A percentile compares a stretch with the other conserved stretches of the same genome.
phyloP scores from a whole-genome alignment of 208 protist species.

The Novymonas esmeraldas region DNA sequence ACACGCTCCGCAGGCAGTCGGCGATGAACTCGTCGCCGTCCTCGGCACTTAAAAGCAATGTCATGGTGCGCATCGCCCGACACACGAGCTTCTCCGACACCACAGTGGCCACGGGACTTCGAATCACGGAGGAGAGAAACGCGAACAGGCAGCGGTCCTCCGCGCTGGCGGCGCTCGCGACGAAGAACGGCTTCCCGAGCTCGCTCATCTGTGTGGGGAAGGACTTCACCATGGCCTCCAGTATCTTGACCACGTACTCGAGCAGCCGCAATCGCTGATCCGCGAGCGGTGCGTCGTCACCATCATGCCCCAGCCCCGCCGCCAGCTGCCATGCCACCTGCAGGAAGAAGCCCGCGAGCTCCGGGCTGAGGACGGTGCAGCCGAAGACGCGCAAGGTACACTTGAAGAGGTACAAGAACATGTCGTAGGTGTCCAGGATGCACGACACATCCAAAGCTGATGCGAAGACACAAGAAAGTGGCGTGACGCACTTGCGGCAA shows the following conservation, averaged over 20 bases:
- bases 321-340: slow-evolving; percentile 51
- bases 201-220: slow-evolving; percentile 50
- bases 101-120: slow-evolving; percentile 34
- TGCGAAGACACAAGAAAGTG: slow-evolving; percentile 59
- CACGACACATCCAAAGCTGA: slow-evolving; percentile 9
- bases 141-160: slow-evolving; percentile 20
- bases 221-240: slow-evolving; percentile 43
- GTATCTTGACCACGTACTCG: slow-evolving; percentile 76
- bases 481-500: slow-evolving; percentile 41
- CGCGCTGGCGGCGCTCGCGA: slow-evolving; percentile 12
- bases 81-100: slow-evolving; percentile 70
- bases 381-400: slow-evolving; percentile 77
- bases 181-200: slow-evolving; percentile 51
- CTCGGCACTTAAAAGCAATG: slow-evolving; percentile 41
- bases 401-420: slow-evolving; percentile 74
- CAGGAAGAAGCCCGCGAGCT: slow-evolving; percentile 66
- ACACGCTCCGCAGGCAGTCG: slow-evolving; percentile 24
- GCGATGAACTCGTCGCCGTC: slow-evolving; percentile 55
- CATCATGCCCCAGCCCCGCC: slow-evolving; percentile 14
- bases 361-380: slow-evolving; percentile 58
- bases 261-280: slow-evolving; percentile 43
- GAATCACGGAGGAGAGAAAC: slow-evolving; percentile 33
- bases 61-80: slow-evolving; percentile 59
- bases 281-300: slow-evolving; percentile 2
- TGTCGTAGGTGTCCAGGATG: slow-evolving; percentile 37